A percentile compares a stretch with the other conserved stretches of the same genome.
Conservation (phyloP, 495 filamentous ascomycete species). For the Penicillium canariense region DNA sequence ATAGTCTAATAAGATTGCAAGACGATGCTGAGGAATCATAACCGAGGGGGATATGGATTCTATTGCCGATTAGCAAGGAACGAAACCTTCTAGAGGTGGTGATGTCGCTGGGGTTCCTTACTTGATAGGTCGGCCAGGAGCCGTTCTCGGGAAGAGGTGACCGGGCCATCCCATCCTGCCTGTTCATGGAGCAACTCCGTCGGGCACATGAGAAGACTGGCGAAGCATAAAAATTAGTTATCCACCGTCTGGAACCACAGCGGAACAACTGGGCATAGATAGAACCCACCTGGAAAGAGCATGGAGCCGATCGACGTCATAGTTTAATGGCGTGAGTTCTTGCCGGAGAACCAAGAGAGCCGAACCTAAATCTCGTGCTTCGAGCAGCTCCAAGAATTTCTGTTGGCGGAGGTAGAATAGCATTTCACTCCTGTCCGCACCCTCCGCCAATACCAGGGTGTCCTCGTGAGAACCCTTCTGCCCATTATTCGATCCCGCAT, state of each 20-base stretch:
- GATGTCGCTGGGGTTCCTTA: conserved; percentile 39
- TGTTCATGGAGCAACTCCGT: conserved; percentile 76
- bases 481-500: conserved; percentile 8
- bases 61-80: conserved; percentile 32
- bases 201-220: conserved; percentile 83
- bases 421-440: conserved; percentile 59
- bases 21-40: conserved; percentile 93
- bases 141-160: conserved; percentile 67
- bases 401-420: conserved; percentile 84
- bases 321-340: conserved; percentile 85
- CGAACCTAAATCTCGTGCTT: conserved; percentile 65
- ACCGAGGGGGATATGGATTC: conserved; percentile 93
- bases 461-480: conserved; percentile 30
- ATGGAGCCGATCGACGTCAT: conserved; percentile 73
- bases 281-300: conserved; percentile 70
- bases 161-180: conserved; percentile 86
- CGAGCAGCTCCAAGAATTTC: conserved; percentile 91
- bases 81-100: too few relatives aligned
- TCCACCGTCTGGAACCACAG: neutral
- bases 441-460: conserved; percentile 51
- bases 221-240: conserved; percentile 5
- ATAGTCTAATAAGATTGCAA: conserved; percentile 79
- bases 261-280: neutral
- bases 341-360: conserved; percentile 79
- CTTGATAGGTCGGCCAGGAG: conserved; percentile 82